phyloP scores from a whole-genome alignment of 2,329 filamentous ascomycete genomes.

The Penicillium sp. region DNA sequence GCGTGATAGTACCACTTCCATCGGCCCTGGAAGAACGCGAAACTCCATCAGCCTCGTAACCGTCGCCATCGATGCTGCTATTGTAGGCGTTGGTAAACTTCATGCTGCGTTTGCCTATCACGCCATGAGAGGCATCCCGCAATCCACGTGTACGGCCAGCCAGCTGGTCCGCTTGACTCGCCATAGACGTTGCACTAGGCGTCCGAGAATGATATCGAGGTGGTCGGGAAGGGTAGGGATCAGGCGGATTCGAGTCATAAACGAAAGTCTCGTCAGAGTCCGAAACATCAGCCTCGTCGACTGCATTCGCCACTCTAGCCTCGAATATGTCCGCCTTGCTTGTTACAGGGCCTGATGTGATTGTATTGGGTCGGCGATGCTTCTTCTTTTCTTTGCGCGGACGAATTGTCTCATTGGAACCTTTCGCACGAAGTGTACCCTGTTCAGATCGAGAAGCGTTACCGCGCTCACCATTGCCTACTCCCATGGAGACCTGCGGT shows the following conservation, averaged over 20 bases:
- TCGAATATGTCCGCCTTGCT: constrained; percentile 99
- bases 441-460: constrained; percentile 60
- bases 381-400: constrained; percentile 93
- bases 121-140: constrained; percentile 62
- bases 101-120: constrained; percentile 85
- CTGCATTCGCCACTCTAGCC: constrained; percentile 90
- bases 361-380: constrained; percentile 68
- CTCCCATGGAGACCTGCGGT: constrained; percentile 74
- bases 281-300: constrained; percentile 93
- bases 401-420: constrained; percentile 92
- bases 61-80: constrained; percentile 62
- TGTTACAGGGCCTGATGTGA: constrained; percentile 59
- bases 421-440: constrained; percentile 77
- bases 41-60: constrained; percentile 63
- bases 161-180: constrained; percentile 50
- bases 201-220: constrained; percentile 88
- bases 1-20: constrained; percentile 55
- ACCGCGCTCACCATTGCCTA: constrained; percentile 56
- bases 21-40: constrained; percentile 62
- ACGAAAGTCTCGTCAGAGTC: constrained; percentile 99
- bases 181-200: constrained; percentile 81
- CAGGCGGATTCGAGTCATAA: constrained; percentile 90
- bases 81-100: constrained; percentile 84
- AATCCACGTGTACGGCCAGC: constrained; percentile 60
- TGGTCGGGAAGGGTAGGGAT: constrained; percentile 57